These are phyloP conservation scores for Delonix regia DNA, from an alignment of 306 rosid species.

Conservation along the genomic window DNA sequence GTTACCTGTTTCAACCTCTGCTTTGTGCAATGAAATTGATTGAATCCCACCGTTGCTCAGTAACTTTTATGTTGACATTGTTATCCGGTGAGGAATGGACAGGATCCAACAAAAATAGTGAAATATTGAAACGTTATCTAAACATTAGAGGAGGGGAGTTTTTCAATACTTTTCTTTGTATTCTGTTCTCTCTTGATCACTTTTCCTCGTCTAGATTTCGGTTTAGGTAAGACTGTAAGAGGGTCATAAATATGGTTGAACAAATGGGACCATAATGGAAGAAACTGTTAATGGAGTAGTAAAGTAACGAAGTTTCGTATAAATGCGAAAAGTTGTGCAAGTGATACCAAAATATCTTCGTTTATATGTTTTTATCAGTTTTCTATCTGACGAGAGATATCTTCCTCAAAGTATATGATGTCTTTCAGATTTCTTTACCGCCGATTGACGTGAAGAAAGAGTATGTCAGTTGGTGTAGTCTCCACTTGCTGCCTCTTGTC, in stretches of 20 bases:
- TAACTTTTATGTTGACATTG: background rate
- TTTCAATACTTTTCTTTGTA: background rate
- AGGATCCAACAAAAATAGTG: background rate
- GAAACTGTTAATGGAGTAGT: background rate
- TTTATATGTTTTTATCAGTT: background rate
- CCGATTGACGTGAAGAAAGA: background rate
- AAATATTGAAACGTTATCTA: background rate
- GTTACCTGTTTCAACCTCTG: no score
- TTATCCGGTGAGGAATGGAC: background rate
- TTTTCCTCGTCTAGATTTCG: no score
- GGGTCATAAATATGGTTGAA: background rate
- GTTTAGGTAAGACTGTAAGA: background rate
- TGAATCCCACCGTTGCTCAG: background rate
- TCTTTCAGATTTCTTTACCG: background rate
- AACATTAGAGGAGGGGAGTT: background rate
- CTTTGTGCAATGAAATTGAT: no score
- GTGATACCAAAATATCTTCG: constrained; percentile 26
- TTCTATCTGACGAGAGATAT: constrained; percentile 15
- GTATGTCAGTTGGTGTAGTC: constrained; percentile 43
- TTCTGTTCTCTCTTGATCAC: background rate
- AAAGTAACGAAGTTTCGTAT: background rate
- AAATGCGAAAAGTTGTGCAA: background rate
- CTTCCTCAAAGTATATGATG: background rate
- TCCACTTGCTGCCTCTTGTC: constrained; percentile 34
- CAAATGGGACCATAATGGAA: background rate